Evolutionary conservation across 2,329 filamentous ascomycete genomes (phyloP).

Genomic region (Zalaria sp.): DNA sequence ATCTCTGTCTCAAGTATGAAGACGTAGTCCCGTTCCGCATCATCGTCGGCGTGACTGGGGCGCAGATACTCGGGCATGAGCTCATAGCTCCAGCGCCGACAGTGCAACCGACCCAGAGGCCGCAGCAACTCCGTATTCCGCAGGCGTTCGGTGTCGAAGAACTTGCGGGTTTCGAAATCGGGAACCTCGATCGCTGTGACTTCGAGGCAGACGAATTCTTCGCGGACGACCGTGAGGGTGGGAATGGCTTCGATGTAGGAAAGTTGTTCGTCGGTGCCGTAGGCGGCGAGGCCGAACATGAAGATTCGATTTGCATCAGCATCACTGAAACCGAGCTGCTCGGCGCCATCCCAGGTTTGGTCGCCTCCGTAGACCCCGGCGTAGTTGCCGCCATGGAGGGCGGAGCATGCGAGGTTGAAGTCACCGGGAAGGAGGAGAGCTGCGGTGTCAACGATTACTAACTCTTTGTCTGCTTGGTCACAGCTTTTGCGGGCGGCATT

Average conservation of each 20-base stretch:
- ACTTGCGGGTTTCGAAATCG: conserved; percentile 26
- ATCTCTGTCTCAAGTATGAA: conserved; percentile 57
- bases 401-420: conserved; percentile 63
- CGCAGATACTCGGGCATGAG: conserved; percentile 5
- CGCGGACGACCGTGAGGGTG: conserved; percentile 27
- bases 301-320: conserved; percentile 36
- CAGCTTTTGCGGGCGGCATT: conserved; percentile 52
- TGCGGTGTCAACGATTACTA: conserved; percentile 44
- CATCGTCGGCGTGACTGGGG: background rate
- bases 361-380: conserved; percentile 26
- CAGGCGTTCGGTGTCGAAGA: conserved; percentile 30
- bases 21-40: conserved; percentile 21
- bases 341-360: conserved; percentile 25
- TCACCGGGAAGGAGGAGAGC: conserved; percentile 49
- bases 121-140: conserved; percentile 25
- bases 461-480: conserved; percentile 50
- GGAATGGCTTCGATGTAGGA: conserved; percentile 10
- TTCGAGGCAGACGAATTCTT: conserved; percentile 46
- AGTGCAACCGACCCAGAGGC: conserved; percentile 39
- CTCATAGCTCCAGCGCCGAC: conserved; percentile 34
- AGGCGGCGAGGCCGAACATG: conserved; percentile 33
- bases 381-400: conserved; percentile 47
- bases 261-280: conserved; percentile 21
- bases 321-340: conserved; percentile 23
- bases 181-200: conserved; percentile 39